Percentiles rank a stretch among this genome's conserved stretches.
Conservation (phyloP, 768 basidiomycete species). For the Paxillus rubicundulus region DNA sequence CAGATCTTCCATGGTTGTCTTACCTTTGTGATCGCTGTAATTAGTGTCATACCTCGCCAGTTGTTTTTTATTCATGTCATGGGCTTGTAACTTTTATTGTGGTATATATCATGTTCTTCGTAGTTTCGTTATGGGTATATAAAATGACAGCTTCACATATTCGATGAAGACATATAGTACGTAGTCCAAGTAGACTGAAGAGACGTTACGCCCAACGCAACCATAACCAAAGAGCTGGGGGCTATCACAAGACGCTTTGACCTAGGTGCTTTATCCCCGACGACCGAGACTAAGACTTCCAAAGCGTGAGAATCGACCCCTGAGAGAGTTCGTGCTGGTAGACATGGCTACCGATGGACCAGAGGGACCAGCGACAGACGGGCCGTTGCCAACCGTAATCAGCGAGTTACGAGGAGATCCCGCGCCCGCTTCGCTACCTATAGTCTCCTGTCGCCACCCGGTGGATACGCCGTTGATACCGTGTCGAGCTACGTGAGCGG, state of each 20-base stretch:
- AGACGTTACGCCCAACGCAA: constrained; percentile 3
- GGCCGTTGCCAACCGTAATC: constrained; percentile 63
- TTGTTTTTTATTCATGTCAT: constrained; percentile 9
- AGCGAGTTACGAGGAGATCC: constrained; percentile 73
- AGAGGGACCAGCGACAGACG: constrained; percentile 35
- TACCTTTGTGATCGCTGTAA: constrained; percentile 10
- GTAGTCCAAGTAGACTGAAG: background rate
- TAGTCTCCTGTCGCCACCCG: constrained; percentile 58
- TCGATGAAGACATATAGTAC: no score
- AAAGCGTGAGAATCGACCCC: constrained; percentile 72
- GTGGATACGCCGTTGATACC: constrained; percentile 82
- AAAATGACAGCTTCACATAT: background rate
- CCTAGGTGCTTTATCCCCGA: constrained; percentile 16
- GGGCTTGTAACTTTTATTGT: constrained; percentile 3
- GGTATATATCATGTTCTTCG: constrained; percentile 16
- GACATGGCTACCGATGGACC: constrained; percentile 62
- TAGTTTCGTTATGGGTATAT: constrained; percentile 7
- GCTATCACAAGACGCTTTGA: background rate
- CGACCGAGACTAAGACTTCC: constrained; percentile 65
- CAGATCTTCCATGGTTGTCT: background rate
- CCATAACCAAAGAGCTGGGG: background rate
- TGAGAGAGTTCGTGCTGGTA: constrained; percentile 62
- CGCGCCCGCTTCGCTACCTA: constrained; percentile 38
- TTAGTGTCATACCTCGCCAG: constrained; percentile 6
- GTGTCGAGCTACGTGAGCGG: constrained; percentile 78